These are phyloP conservation scores for Candida golubevii DNA, from an alignment of 805 yeast species.

Conservation along the genomic window DNA sequence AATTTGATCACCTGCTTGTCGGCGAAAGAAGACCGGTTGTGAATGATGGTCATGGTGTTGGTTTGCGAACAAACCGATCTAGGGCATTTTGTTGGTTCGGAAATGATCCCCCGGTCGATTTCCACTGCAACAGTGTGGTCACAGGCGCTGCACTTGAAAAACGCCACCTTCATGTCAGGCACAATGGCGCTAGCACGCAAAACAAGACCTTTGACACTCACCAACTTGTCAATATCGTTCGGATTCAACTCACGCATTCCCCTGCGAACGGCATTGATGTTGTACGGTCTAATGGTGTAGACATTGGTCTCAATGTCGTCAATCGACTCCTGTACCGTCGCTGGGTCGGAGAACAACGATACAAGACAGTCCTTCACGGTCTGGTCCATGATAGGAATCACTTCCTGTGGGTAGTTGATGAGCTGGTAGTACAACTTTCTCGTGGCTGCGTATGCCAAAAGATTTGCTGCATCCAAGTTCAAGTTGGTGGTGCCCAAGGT, in stretches of 20 bases:
- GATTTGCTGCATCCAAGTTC: constrained; percentile 78
- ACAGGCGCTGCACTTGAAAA: constrained; percentile 92
- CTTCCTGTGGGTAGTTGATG: constrained; percentile 92
- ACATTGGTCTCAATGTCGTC: constrained; percentile 77
- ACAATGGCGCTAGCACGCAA: constrained; percentile 85
- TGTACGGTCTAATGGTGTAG: constrained; percentile 87
- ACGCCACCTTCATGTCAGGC: constrained; percentile 97
- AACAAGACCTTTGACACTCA: constrained; percentile 85
- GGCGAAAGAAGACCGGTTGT: constrained; percentile 88
- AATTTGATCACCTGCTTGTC: constrained; percentile 92
- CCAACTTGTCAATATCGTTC: constrained; percentile 88
- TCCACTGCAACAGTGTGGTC: constrained; percentile 89
- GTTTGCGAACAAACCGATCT: constrained; percentile 75
- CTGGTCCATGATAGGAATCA: constrained; percentile 96
- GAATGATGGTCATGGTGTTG: constrained; percentile 86
- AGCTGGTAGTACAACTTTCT: constrained; percentile 79
- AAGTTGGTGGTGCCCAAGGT: constrained; percentile 75
- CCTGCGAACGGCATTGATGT: constrained; percentile 57
- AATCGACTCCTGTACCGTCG: constrained; percentile 24
- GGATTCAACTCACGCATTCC: constrained; percentile 96
- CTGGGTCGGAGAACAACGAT: constrained; percentile 41
- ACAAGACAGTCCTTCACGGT: constrained; percentile 87
- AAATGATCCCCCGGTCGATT: constrained; percentile 89
- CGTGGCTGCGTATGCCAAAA: constrained; percentile 71
- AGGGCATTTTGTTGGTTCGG: constrained; percentile 93